These are phyloP conservation scores for Cryptococcus sp. DNA, from an alignment of 1,284 basidiomycete genomes.

Conservation along the genomic window DNA sequence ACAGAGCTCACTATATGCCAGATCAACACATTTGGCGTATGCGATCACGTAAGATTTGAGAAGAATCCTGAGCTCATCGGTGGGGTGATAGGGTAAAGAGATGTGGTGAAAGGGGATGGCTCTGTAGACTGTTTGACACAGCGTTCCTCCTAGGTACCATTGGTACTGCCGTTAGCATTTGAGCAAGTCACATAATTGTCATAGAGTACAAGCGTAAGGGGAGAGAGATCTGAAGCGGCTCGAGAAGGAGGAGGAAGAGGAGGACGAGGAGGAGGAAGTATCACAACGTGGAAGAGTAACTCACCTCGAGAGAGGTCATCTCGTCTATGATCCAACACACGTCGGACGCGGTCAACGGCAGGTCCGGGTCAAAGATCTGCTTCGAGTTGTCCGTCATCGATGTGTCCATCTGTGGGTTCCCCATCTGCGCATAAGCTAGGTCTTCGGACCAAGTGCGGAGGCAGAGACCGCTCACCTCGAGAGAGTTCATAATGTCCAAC, in stretches of 20 bases:
- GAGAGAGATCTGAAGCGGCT: no score
- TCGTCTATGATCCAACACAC: slow-evolving; percentile 82
- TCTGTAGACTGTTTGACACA: slow-evolving; percentile 81
- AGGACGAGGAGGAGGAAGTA: slow-evolving; percentile 2
- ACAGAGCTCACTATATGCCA: slow-evolving; percentile 71
- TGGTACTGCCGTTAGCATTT: slow-evolving; percentile 58
- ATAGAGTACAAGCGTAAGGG: no score
- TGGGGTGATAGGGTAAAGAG: slow-evolving; percentile 30
- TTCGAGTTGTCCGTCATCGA: slow-evolving; percentile 51
- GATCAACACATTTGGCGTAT: slow-evolving; percentile 73
- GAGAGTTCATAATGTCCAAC: slow-evolving; percentile 81
- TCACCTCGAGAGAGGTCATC: slow-evolving; percentile 71
- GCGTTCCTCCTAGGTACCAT: slow-evolving; percentile 76
- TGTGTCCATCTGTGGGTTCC: slow-evolving; percentile 82
- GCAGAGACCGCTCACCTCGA: slow-evolving; percentile 55
- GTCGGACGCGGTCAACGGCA: slow-evolving; percentile 63
- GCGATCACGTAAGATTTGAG: slow-evolving; percentile 66
- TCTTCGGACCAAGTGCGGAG: neutral
- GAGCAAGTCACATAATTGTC: no score
- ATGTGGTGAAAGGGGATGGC: slow-evolving; percentile 65
- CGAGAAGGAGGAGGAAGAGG: no score
- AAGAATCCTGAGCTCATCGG: slow-evolving; percentile 61
- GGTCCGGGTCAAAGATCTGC: slow-evolving; percentile 58
- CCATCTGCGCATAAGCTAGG: slow-evolving; percentile 51
- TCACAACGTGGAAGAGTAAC: neutral